Percentiles rank a stretch among this genome's conserved stretches.
These are phyloP conservation scores for Diaporthe humulicola DNA, from an alignment of 2,329 filamentous ascomycete species.

Conservation along the genomic window DNA sequence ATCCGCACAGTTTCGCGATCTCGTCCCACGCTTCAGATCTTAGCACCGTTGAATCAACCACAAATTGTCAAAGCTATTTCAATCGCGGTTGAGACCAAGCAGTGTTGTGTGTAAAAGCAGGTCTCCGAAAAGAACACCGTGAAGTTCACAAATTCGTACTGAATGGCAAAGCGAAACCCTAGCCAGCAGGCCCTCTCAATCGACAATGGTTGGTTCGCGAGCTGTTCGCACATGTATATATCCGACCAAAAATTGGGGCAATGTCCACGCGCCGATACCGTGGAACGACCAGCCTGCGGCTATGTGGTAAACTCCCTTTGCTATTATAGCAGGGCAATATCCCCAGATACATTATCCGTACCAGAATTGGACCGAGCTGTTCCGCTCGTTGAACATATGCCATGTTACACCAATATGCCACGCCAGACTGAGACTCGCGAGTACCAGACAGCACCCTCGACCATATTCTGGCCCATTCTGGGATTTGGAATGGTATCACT, in stretches of 20 bases:
- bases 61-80: neutral
- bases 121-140: neutral
- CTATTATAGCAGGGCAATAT: neutral
- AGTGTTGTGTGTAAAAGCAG: neutral
- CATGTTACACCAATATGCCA: constrained; percentile 1
- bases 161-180: neutral
- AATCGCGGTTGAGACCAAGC: neutral
- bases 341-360: constrained; percentile 7
- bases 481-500: too few relatives aligned
- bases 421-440: neutral
- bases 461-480: too few relatives aligned
- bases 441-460: neutral
- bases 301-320: neutral
- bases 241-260: neutral
- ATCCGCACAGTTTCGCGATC: neutral
- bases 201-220: neutral
- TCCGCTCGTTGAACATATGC: neutral
- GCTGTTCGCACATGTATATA: neutral
- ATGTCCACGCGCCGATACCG: neutral
- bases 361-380: neutral
- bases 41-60: neutral
- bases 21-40: neutral
- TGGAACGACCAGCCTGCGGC: neutral
- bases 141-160: neutral
- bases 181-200: neutral